These are phyloP conservation scores for Penicillium turbatum DNA, from an alignment of 495 filamentous ascomycete species.

Conservation along the genomic window DNA sequence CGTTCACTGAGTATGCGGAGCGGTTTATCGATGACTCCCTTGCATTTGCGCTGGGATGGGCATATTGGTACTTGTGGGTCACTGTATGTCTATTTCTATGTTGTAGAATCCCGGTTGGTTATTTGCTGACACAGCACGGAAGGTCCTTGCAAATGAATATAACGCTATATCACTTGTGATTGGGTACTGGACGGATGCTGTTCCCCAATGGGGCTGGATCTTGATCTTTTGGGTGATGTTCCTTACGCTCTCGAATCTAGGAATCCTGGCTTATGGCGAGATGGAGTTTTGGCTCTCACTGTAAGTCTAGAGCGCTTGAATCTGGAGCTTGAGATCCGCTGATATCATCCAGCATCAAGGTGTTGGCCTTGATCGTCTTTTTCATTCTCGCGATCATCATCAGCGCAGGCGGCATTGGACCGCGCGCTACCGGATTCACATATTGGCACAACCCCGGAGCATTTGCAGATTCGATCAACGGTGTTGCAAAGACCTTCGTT, in stretches of 20 bases:
- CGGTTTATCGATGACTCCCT: slow-evolving; percentile 53
- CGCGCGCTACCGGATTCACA: slow-evolving; percentile 55
- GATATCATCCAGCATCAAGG: slow-evolving; percentile 33
- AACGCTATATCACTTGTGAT: slow-evolving; percentile 46
- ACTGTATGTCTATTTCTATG: slow-evolving; percentile 28
- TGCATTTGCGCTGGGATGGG: slow-evolving; percentile 51
- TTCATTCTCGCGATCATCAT: slow-evolving; percentile 65
- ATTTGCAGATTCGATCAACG: slow-evolving; percentile 63
- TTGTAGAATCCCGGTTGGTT: not conserved
- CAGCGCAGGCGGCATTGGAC: slow-evolving; percentile 57
- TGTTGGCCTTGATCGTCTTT: slow-evolving; percentile 59
- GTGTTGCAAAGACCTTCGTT: slow-evolving; percentile 51
- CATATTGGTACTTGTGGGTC: slow-evolving; percentile 58
- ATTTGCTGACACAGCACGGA: not conserved
- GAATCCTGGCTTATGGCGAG: slow-evolving; percentile 67
- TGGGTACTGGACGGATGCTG: slow-evolving; percentile 36
- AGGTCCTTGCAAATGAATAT: slow-evolving; percentile 50
- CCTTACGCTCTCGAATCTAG: slow-evolving; percentile 40
- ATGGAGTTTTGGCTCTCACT: slow-evolving; percentile 45
- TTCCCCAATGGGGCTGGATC: slow-evolving; percentile 56
- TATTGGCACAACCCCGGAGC: slow-evolving; percentile 66
- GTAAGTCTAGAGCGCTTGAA: slow-evolving; percentile 8
- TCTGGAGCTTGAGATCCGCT: not conserved
- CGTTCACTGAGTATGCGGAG: slow-evolving; percentile 53
- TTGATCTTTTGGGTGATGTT: slow-evolving; percentile 60